Percentiles rank a stretch among this genome's conserved stretches.
phyloP scores from a whole-genome alignment of 148 eudicot species.

The Nyssa sinensis region DNA sequence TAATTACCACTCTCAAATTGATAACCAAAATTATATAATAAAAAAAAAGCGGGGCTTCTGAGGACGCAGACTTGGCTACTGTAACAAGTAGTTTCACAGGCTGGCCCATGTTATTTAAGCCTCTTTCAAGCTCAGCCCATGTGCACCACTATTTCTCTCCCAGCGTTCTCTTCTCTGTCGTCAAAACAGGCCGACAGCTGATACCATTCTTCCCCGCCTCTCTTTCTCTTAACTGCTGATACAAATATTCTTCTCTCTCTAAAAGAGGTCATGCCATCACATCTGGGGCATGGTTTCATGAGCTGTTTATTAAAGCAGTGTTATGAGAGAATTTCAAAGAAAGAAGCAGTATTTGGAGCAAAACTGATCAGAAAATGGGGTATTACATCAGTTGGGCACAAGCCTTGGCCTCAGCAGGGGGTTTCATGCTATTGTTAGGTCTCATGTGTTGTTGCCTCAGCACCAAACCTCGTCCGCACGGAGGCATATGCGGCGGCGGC shows the following conservation, averaged over 20 bases:
- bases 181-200: background rate
- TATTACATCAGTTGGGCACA: conserved; percentile 34
- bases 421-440: conserved; percentile 42
- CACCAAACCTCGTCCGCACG: conserved; percentile 35
- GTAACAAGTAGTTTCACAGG: conserved; percentile 7
- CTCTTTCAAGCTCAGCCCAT: conserved; percentile 32
- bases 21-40: too few species aligned
- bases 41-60: too few species aligned
- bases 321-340: background rate
- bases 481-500: conserved; percentile 7
- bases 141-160: conserved; percentile 8
- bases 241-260: too few species aligned
- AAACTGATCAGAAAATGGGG: conserved; percentile 10
- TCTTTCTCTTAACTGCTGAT: too few species aligned
- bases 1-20: too few species aligned
- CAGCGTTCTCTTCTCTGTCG: too few species aligned
- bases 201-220: background rate
- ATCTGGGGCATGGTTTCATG: too few species aligned
- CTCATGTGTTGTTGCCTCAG: conserved; percentile 53
- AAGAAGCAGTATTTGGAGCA: background rate
- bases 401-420: conserved; percentile 51
- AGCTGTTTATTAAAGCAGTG: background rate
- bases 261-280: background rate
- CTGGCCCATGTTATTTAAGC: conserved; percentile 23
- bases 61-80: background rate